These are phyloP conservation scores for Shiraia bambusicola DNA, from an alignment of 2,329 filamentous ascomycete genomes.

Conservation along the genomic window DNA sequence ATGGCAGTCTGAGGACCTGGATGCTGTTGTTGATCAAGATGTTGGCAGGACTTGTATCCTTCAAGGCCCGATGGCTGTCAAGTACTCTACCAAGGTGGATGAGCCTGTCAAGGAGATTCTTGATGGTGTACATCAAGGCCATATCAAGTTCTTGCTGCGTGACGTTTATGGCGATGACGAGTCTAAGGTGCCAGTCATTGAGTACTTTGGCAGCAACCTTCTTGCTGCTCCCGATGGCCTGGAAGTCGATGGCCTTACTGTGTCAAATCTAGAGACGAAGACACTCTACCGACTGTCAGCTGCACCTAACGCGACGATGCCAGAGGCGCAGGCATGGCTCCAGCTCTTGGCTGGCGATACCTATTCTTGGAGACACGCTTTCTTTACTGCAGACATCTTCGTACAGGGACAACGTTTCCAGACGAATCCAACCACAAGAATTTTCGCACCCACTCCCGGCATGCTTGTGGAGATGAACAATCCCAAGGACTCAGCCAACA, in stretches of 20 bases:
- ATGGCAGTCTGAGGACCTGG: conserved; percentile 97
- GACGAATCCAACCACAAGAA: conserved; percentile 90
- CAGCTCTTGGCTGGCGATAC: conserved; percentile 80
- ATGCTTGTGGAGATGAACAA: conserved; percentile 85
- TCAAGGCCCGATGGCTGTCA: conserved; percentile 89
- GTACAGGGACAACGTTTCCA: conserved; percentile 96
- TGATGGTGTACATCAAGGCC: conserved; percentile 82
- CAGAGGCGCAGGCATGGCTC: conserved; percentile 80
- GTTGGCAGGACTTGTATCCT: conserved; percentile 95
- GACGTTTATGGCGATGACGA: conserved; percentile 79
- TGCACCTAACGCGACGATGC: conserved; percentile 71
- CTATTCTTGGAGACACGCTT: conserved; percentile 91
- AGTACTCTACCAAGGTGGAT: conserved; percentile 84
- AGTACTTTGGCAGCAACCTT: conserved; percentile 93
- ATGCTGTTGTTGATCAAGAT: conserved; percentile 93
- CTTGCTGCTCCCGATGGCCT: conserved; percentile 64
- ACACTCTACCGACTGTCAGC: conserved; percentile 80
- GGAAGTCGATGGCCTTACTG: conserved; percentile 82
- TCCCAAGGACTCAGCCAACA: conserved; percentile 80
- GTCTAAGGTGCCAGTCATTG: conserved; percentile 75
- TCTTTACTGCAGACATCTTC: conserved; percentile 90
- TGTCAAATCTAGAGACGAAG: conserved; percentile 77
- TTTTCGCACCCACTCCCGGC: conserved; percentile 82
- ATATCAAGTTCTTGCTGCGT: conserved; percentile 75
- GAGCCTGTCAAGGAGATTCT: conserved; percentile 95